Percentiles rank a stretch among this genome's conserved stretches.
phyloP scores from a whole-genome alignment of 176 grass and related monocot species.

The Zea luxurians region DNA sequence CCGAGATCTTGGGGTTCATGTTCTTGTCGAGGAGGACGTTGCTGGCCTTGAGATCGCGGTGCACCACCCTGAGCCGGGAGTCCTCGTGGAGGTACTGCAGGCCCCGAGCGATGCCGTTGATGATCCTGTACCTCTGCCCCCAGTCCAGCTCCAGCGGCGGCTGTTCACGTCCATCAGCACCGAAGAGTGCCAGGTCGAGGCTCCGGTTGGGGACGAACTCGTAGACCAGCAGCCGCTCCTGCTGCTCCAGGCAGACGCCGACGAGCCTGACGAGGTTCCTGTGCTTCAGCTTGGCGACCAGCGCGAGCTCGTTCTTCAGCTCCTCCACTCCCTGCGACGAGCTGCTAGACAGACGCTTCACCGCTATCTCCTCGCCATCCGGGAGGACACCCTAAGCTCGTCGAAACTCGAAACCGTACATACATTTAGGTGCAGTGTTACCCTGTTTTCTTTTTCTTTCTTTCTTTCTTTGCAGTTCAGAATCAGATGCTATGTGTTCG shows the following conservation, averaged over 20 bases:
- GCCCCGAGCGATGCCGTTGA: slow-evolving; percentile 57
- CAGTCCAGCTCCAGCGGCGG: slow-evolving; percentile 29
- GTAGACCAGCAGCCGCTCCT: slow-evolving; percentile 32
- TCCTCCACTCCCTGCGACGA: slow-evolving; percentile 26
- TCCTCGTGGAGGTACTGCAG: slow-evolving; percentile 75
- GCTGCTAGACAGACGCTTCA: slow-evolving; percentile 29
- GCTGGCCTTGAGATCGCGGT: slow-evolving; percentile 48
- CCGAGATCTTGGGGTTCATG: slow-evolving; percentile 66
- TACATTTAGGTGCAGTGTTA: too few species aligned
- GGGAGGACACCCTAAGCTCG: slow-evolving; percentile 19
- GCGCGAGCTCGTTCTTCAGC: slow-evolving; percentile 35
- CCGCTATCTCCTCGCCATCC: slow-evolving; percentile 23
- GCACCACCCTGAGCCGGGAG: slow-evolving; percentile 57
- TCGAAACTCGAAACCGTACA: neutral
- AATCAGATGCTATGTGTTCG: neutral
- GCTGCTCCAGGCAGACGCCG: slow-evolving; percentile 34
- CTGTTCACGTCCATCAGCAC: neutral
- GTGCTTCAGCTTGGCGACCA: slow-evolving; percentile 39
- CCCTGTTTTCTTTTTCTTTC: neutral
- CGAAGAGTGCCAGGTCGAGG: slow-evolving; percentile 23
- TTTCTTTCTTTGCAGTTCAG: neutral
- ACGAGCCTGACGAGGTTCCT: slow-evolving; percentile 38
- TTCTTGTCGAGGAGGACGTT: slow-evolving; percentile 37
- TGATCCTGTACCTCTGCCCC: slow-evolving; percentile 47
- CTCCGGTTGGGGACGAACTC: slow-evolving; percentile 33